phyloP scores from a whole-genome alignment of 352 stramenopile species.

The Elongisporangium anandrum region DNA sequence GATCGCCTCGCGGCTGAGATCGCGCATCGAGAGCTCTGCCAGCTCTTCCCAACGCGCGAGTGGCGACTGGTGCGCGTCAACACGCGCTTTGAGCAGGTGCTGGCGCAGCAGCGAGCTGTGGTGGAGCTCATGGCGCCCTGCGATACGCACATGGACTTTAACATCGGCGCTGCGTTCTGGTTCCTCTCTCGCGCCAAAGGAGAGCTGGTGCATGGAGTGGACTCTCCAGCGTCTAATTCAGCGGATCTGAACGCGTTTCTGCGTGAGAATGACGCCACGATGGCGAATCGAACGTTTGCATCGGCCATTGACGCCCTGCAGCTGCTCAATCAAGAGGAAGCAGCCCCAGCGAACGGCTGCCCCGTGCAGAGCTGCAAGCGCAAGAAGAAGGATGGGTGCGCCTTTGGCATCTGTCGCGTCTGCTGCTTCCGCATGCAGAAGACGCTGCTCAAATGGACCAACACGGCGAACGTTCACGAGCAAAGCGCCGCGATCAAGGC shows the following conservation, averaged over 20 bases:
- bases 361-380: constrained; percentile 36
- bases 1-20: constrained; percentile 89
- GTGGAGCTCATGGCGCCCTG: constrained; percentile 80
- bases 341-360: constrained; percentile 12
- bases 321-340: constrained; percentile 14
- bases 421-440: constrained; percentile 55
- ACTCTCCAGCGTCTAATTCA: constrained; percentile 1
- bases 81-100: constrained; percentile 72
- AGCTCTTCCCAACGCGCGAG: constrained; percentile 74
- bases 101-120: constrained; percentile 59
- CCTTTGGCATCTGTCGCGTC: constrained; percentile 34
- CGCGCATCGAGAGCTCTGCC: constrained; percentile 76
- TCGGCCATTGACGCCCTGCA: constrained; percentile 18
- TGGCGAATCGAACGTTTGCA: background rate
- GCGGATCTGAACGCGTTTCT: constrained; percentile 42
- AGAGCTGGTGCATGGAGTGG: constrained; percentile 2
- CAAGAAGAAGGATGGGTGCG: constrained; percentile 37
- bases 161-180: constrained; percentile 95
- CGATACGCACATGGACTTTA: constrained; percentile 96
- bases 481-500: constrained; percentile 6
- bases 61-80: constrained; percentile 88
- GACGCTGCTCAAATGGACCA: constrained; percentile 8
- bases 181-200: constrained; percentile 86
- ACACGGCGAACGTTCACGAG: constrained; percentile 10
- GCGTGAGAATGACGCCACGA: constrained; percentile 6